Base-by-base conservation (phyloP, 2,329 filamentous ascomycete species). In the Atkinsonella texensis region DNA sequence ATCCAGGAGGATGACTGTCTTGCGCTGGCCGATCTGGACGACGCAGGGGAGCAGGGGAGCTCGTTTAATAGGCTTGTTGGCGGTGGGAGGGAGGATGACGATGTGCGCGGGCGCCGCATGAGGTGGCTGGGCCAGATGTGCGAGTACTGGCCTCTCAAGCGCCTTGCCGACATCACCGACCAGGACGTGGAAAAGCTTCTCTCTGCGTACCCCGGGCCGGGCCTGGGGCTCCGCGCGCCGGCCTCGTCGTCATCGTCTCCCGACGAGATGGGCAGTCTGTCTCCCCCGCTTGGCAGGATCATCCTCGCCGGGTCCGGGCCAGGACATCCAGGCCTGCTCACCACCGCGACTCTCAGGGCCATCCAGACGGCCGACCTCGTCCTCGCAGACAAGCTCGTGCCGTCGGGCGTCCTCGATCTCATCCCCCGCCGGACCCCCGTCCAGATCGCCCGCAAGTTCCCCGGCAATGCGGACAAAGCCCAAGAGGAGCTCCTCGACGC, bases 391-490 rank as follows among this genome's bases (percentile, higher is more conserved):
- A 93, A 93, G 69, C 83, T 93, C 46, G 87, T 93, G 3, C 88
- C 93, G 0, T 77, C 87, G 0, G 82, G 85, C 8, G 88, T 98
- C 2, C 75, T 98, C 10, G 87, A 91, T 57, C 80, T 98, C 15
- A 86, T 97, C 52, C 93, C 93, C 1, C 87, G 93, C 38, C 81
- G 91, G 50, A 95, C 90, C 9, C 84, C 85, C 10, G 84, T 97
- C 12, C 83, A 88, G 60, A 98, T 98, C 60, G 91, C 93, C 4
- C 85, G 90, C 62, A 98, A 98, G 66, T 98, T 98, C 68, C 93
- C 93, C 1, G 93, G 93, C 20, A 97, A 98, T 67, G 93, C 93
- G 41, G 93, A 98, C 60, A 81, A 82, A 44, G 93, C 93, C 0
- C 93, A 98, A 65, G 83, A 90, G 62, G 93, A 98, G 68, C 81